A percentile compares a stretch with the other conserved stretches of the same genome.
Evolutionary conservation across 495 filamentous ascomycete genomes (phyloP).

Genomic region (Hypoxylon trugodes): DNA sequence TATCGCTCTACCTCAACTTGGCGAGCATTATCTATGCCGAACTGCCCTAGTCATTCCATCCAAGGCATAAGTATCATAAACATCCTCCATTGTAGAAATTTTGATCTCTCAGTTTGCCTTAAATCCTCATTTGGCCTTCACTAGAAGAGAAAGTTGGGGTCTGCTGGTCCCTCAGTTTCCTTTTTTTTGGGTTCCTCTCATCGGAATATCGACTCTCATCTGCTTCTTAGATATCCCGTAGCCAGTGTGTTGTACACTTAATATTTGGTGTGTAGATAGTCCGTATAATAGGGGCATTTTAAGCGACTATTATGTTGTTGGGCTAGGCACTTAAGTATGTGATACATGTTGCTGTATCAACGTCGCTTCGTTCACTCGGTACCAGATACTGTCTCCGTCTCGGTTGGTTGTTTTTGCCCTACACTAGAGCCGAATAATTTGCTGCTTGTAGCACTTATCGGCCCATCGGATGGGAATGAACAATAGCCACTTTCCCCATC

Average conservation of each 20-base stretch:
- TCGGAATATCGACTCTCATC: neutral
- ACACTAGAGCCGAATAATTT: constrained; percentile 6
- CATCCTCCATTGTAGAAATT: neutral
- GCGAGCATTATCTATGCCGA: neutral
- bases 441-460: constrained; percentile 9
- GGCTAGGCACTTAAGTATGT: no score
- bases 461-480: constrained; percentile 19
- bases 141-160: neutral
- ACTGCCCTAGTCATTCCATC: constrained; percentile 3
- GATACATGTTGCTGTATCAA: neutral
- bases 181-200: neutral
- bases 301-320: no score
- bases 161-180: neutral
- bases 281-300: no score
- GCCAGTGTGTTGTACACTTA: neutral
- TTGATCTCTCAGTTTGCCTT: neutral
- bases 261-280: no score
- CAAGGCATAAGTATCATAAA: neutral
- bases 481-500: constrained; percentile 31
- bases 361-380: neutral
- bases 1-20: neutral
- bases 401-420: neutral
- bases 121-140: neutral
- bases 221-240: neutral
- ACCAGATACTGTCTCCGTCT: neutral